Evolutionary conservation across 1,284 basidiomycete species (phyloP), one percentile per base, ranked within the genome.

Genomic region (Cryptococcus deneoformans): DNA sequence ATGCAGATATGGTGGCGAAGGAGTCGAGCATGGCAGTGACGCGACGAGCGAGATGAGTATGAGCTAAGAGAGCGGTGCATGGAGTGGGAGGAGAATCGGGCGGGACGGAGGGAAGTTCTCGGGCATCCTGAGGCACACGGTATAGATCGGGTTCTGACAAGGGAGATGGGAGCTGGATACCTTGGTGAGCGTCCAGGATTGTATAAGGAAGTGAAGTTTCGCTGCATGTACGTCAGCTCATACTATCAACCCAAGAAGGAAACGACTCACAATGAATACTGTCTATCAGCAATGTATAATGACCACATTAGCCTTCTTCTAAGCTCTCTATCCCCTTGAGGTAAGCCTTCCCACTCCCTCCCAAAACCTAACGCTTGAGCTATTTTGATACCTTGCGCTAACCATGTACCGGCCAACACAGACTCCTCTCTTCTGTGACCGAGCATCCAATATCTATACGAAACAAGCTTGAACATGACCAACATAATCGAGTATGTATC

Each of bases 271-370:
- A 71, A 74, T 1, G 69, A 68, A 58, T 69, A 67, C 47, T 69
- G 65, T 43, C 73, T 58, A 61, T 76, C 74, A 8, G 70, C 69
- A 34, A 69, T 59, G 57, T 72, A 76, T 44, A 76, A 59, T n/a
- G 64, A 59, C 68, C 71, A 76, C 65, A 76, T 72, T 29, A 76
- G 62, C 35, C 74, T 65, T 50, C 74, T 63, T 35, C 71, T 61
- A 49, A 72, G 53, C 55, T 76, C 74, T 44, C 74, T 63, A 53
- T 75, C 72, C 72, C 68, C 69, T 37, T 70, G 68, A 0, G 68
- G 66, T 34, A 72, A 60, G 14, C 71, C 70, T 46, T 73, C 70
- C 66, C 69, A 72, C 56, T 76, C 74, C 74, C 72, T 71, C 56
- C 69, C 68, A 68, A 76, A 64, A 7, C 69, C 70, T 42, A 72